Base-by-base conservation (phyloP, 2,329 filamentous ascomycete genomes). In the Talaromyces sp. region DNA sequence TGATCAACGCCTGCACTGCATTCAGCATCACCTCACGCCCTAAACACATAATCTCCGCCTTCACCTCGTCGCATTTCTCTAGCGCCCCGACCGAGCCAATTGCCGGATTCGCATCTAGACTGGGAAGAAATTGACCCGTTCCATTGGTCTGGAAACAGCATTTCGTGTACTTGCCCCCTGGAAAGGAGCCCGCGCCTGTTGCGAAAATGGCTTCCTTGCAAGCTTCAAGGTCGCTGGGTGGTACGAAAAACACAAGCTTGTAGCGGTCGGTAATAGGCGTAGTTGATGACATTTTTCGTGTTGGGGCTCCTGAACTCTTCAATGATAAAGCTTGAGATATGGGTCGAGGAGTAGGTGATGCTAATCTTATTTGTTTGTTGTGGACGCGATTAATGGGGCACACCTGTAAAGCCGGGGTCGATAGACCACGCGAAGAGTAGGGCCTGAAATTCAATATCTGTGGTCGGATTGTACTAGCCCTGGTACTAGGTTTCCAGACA, bases 241-340 rank as follows among this genome's bases (percentile, higher is more conserved):
- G 75, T 9, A 74, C 72, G 55, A 71, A 76, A 66, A 77, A 78
- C 52, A 75, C 55, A n/a, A 78, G 71, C 51, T 77, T 75, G 64
- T 75, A 72, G 51, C 69, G 68, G 51, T 67, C 66, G 37, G 60
- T 53, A 17, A 51, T 24, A 11, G 40, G 22, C 16, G 58, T 30
- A 20, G 59, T 54, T 14, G 57, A 55, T 8, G 65, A 60, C 69
- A 71, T 72, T 30, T 35, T 58, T 53, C 47, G 30, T 7, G 17
- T 20, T 35, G 22, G 32, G 29, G 44, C 11, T 9, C 9, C 24
- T 51, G 49, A 27, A 42, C 5, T 16, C 11, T 20, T 17, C 8
- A 2, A n/a, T 3, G 24, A 3, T 20, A 8, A 20, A 14, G 5
- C 41, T 20, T 13, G 35, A 29, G 30, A 13, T 35, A 27, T 50